Base-by-base conservation (phyloP, 805 yeast species). In the Suhomyces vadensis region DNA sequence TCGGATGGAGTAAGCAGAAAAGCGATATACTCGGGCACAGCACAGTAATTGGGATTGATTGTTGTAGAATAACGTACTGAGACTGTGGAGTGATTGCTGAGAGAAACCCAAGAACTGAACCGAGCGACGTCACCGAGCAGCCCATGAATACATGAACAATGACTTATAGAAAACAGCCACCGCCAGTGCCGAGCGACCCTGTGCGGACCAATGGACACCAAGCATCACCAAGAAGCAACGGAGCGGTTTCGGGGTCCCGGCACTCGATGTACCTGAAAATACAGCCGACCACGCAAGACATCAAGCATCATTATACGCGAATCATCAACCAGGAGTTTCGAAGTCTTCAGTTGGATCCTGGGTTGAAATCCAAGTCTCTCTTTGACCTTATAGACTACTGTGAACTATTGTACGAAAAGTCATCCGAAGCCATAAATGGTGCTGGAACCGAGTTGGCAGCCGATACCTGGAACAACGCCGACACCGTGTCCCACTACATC, bases 351-450 rank as follows among this genome's bases (percentile, higher is more conserved):
- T 51, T 64, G n/a, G 74, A 71, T 46, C 21, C 44, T 1, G 48
- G 44, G 9, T 47, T 70, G 10, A 48, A 52, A 31, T 42, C 52
- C 14, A 69, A 65, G 56, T 64, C 71, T 19, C 58, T 68, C 13
- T 71, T 71, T 50, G 77, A 70, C 46, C 53, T 71, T 17, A 68
- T 71, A 13, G 77, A 71, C 45, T 57, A 63, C 49, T 71, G 75
- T 52, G 69, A 66, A 33, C 43, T 56, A 29, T 54, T 71, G 11
- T 70, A 67, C 44, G 77, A 71, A 44, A 47, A 60, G 43, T 62
- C 62, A 56, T 39, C 42, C 2, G 33, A 37, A n/a, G 36, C 37
- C 14, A 27, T 29, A n/a, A 21, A 25, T 7, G 33, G 23, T n/a
- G 14, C 26, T 7, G 6, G 23, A 24, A 10, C 14, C 7, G 22